These are phyloP conservation scores for Lentithecium fluviatile DNA, from an alignment of 495 filamentous ascomycete species.

Conservation along the genomic window DNA sequence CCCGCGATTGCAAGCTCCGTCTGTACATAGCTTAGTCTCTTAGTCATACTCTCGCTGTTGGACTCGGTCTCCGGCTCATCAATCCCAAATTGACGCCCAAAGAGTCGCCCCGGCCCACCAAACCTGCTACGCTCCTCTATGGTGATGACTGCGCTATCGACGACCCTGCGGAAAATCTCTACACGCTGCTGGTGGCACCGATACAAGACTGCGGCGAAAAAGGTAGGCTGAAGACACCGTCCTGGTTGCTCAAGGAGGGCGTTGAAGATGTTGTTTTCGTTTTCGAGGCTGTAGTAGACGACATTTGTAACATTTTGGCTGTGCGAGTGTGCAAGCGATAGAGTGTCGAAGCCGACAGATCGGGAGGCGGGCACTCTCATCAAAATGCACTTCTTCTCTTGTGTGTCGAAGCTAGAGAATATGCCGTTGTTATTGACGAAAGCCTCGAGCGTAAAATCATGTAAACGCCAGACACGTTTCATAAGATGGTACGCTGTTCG, in stretches of 20 bases:
- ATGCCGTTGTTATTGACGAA: no score
- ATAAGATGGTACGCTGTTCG: no score
- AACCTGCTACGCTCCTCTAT: neutral
- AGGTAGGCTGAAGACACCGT: constrained; percentile 2
- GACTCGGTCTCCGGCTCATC: neutral
- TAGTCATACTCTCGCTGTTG: neutral
- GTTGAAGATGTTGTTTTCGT: neutral
- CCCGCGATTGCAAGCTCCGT: neutral
- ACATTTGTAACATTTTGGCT: neutral
- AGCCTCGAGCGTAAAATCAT: no score
- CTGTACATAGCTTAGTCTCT: neutral
- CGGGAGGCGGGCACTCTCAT: neutral
- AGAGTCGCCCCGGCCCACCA: neutral
- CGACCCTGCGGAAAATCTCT: neutral
- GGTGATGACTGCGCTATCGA: neutral
- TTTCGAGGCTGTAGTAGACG: neutral
- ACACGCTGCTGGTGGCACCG: neutral
- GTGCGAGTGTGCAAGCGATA: neutral
- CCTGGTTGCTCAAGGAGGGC: neutral
- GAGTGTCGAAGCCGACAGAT: neutral
- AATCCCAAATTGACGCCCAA: neutral
- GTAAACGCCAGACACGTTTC: no score
- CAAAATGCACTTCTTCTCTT: neutral
- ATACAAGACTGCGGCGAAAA: neutral
- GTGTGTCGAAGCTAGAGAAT: no score